Conservation (phyloP, 2,329 filamentous ascomycete species). For the Bipolaris gigantea region DNA sequence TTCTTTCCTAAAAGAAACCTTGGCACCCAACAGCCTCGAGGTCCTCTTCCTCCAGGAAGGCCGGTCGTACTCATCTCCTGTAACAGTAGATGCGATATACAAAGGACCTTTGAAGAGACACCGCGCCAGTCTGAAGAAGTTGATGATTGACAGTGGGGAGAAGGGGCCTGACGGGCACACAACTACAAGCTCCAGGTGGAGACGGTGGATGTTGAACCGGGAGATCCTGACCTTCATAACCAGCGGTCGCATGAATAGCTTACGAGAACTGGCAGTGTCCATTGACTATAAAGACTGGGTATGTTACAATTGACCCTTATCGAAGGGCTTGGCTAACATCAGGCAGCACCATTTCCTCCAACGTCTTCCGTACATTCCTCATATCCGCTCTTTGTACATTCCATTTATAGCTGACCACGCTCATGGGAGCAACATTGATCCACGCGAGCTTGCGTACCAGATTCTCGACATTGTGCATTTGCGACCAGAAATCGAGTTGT, state of each 20-base stretch:
- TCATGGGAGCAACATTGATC: conserved; percentile 58
- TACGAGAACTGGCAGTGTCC: conserved; percentile 71
- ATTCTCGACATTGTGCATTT: conserved; percentile 77
- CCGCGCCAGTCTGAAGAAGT: conserved; percentile 67
- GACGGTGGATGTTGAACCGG: conserved; percentile 70
- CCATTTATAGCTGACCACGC: conserved; percentile 67
- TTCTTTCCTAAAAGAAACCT: conserved; percentile 73
- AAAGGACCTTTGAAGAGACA: conserved; percentile 71
- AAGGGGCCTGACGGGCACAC: conserved; percentile 51
- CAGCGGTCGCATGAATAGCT: conserved; percentile 71
- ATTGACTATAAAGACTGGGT: conserved; percentile 81
- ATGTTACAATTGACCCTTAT: conserved; percentile 38
- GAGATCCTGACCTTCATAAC: conserved; percentile 74
- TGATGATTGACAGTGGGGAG: conserved; percentile 73
- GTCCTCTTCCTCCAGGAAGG: conserved; percentile 75
- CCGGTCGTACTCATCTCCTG: conserved; percentile 56
- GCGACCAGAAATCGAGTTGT: conserved; percentile 73
- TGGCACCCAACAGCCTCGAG: conserved; percentile 79
- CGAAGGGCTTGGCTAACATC: conserved; percentile 10
- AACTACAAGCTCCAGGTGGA: conserved; percentile 55
- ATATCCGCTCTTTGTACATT: conserved; percentile 71
- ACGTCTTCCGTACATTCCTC: conserved; percentile 68
- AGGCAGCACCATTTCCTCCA: conserved; percentile 76
- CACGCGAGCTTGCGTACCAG: conserved; percentile 72
- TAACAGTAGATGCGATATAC: conserved; percentile 72